phyloP scores from a whole-genome alignment of 495 filamentous ascomycete species.

The Aspergillus sclerotioniger region DNA sequence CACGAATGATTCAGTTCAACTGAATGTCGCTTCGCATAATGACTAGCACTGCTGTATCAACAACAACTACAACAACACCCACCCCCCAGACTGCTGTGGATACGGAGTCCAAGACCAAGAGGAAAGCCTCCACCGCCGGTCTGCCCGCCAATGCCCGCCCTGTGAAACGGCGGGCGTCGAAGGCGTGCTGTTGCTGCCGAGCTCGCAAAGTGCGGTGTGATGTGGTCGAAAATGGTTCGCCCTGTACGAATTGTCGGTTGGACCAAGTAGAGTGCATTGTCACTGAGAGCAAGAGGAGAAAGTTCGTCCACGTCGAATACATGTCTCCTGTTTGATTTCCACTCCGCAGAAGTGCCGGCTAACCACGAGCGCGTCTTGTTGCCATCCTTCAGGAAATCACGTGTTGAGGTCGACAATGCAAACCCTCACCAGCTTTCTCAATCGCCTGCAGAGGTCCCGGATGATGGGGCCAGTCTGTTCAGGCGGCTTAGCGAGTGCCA shows the following conservation, averaged over 20 bases:
- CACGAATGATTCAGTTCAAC: conserved; percentile 14
- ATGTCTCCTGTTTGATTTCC: conserved; percentile 7
- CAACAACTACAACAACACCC: conserved; percentile 9
- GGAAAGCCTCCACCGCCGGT: conserved; percentile 43
- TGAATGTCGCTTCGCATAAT: conserved; percentile 18
- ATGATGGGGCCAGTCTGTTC: conserved; percentile 32
- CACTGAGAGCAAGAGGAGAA: conserved; percentile 86
- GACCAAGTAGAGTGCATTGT: conserved; percentile 88
- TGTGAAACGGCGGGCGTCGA: conserved; percentile 79
- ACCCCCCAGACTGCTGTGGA: conserved; percentile 24
- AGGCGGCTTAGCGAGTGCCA: conserved; percentile 29
- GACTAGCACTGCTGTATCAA: conserved; percentile 30
- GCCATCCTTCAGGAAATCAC: conserved; percentile 40
- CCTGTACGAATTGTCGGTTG: conserved; percentile 85
- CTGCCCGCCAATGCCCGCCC: conserved; percentile 47
- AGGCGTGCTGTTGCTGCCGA: conserved; percentile 84
- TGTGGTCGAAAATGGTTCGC: conserved; percentile 81
- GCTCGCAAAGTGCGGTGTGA: conserved; percentile 92
- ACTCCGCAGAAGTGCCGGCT: conserved; percentile 11
- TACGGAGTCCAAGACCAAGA: conserved; percentile 38
- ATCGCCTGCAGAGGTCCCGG: conserved; percentile 37
- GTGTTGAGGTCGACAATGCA: conserved; percentile 36
- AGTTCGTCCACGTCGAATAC: conserved; percentile 39
- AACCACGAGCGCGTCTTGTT: conserved; percentile 18
- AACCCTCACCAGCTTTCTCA: conserved; percentile 29